Evolutionary conservation across 2,329 filamentous ascomycete species (phyloP), one percentile per base, ranked within the genome.

Genomic region (Acrocalymma vagum): DNA sequence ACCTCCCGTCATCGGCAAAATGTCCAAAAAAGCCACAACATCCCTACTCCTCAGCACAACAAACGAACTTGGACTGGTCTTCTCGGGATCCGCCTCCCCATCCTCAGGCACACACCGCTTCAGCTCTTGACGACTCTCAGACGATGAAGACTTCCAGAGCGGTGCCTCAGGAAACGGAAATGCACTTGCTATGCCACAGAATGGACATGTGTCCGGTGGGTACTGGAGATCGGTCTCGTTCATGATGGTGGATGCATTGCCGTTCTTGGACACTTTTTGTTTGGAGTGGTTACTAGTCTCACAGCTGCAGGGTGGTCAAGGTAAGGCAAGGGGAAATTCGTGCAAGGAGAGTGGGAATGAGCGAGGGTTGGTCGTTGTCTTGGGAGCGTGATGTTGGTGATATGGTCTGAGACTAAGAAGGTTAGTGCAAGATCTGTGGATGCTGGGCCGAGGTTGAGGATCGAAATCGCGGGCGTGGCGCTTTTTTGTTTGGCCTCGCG

Each of bases 1-100:
- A 59, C 92, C 92, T 1, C 78, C 78, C 0, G 88, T 87, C 35
- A 97, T 82, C 1, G 94, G 94, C 76, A 95, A 82, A 61, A 96
- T 96, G 72, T 97, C 93, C 57, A 97, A 80, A 72, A 97, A 97
- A 27, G 91, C 91, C 49, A 97, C 74, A 18, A 94, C 83, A 47
- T 84, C 70, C 1, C 84, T 84, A 1, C 89, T 94, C 3, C 88
- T 89, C 43, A 96, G 81, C 21, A 96, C 81, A 20, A 96, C 63
- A 58, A 81, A 74, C 36, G 67, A 71, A 50, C 70, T 69, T 53
- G 71, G 61, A 60, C 56, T 41, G 47, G 72, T 62, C 51, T 58
- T 58, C 34, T 59, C 49, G 26, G 63, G 47, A 11, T 60, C 41
- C 13, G 55, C 51, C 10, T 58, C 60, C 0, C 51, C 49, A 4